These are phyloP conservation scores for Solanum chmielewskii DNA, from an alignment of 257 asterid species.

Conservation along the genomic window DNA sequence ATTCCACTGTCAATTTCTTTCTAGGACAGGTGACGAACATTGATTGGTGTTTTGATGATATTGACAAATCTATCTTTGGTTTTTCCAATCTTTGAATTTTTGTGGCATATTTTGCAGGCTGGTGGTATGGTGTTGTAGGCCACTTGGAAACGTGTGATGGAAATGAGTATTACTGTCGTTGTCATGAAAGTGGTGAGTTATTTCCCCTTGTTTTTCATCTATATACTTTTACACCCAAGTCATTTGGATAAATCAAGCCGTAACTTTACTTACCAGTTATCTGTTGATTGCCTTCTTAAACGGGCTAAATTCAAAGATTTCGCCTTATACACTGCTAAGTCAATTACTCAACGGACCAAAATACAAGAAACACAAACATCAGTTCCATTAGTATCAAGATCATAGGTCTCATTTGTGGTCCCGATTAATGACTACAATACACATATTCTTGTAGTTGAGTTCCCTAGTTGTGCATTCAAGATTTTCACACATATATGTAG, in stretches of 20 bases:
- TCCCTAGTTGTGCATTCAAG: neutral
- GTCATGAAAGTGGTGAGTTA: constrained; percentile 71
- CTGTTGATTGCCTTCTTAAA: neutral
- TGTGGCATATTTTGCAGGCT: constrained; percentile 41
- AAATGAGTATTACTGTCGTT: constrained; percentile 46
- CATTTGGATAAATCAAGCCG: neutral
- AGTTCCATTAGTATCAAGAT: neutral
- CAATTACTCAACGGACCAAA: neutral
- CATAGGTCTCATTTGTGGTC: neutral
- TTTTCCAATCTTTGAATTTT: constrained; percentile 8
- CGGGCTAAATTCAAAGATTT: neutral
- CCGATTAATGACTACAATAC: neutral
- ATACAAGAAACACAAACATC: neutral
- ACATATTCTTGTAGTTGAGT: neutral
- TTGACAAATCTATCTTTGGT: constrained; percentile 12
- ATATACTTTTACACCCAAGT: neutral
- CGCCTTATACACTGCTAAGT: neutral
- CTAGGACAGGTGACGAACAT: constrained; percentile 4
- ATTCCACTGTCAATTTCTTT: neutral
- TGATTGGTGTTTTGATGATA: neutral
- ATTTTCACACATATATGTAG: neutral
- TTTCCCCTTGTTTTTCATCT: neutral
- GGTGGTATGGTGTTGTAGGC: constrained; percentile 97
- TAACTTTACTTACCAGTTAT: neutral
- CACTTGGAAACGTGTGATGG: constrained; percentile 87